phyloP scores from a whole-genome alignment of 2,329 filamentous ascomycete genomes.

The Aspergillus tanneri region DNA sequence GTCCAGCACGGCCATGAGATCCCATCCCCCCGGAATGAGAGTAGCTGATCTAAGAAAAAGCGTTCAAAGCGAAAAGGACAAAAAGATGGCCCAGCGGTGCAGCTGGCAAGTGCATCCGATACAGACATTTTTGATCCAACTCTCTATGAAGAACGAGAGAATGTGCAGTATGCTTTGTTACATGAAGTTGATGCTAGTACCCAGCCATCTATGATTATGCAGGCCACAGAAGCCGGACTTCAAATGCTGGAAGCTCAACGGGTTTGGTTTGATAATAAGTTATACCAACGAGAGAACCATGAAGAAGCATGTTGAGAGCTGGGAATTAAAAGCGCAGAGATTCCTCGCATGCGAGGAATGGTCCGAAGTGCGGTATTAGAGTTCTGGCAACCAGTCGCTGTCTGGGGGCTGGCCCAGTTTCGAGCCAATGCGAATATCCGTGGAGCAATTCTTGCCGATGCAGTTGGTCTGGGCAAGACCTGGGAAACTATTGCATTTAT shows the following conservation, averaged over 20 bases:
- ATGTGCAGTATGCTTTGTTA: background rate
- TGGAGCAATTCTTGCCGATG: background rate
- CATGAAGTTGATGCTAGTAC: background rate
- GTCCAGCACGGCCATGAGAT: slow-evolving; percentile 58
- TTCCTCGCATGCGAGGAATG: too few species aligned
- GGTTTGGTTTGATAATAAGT: background rate
- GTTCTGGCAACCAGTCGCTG: background rate
- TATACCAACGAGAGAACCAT: background rate
- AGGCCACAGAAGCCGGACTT: background rate
- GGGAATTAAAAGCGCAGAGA: background rate
- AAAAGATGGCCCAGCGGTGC: background rate
- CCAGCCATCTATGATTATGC: background rate
- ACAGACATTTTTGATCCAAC: background rate
- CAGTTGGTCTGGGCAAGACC: background rate
- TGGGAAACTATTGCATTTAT: background rate
- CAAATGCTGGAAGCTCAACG: background rate
- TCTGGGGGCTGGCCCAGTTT: background rate
- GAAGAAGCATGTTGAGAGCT: background rate
- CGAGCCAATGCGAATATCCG: background rate
- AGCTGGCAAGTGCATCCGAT: too few species aligned
- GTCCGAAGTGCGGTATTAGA: background rate
- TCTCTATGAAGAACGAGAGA: background rate
- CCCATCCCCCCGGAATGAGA: too few species aligned
- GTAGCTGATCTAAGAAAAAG: too few species aligned
- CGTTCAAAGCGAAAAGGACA: too few species aligned